Evolutionary conservation across 2,329 filamentous ascomycete species (phyloP).

Genomic region (Monilinia fructigena): DNA sequence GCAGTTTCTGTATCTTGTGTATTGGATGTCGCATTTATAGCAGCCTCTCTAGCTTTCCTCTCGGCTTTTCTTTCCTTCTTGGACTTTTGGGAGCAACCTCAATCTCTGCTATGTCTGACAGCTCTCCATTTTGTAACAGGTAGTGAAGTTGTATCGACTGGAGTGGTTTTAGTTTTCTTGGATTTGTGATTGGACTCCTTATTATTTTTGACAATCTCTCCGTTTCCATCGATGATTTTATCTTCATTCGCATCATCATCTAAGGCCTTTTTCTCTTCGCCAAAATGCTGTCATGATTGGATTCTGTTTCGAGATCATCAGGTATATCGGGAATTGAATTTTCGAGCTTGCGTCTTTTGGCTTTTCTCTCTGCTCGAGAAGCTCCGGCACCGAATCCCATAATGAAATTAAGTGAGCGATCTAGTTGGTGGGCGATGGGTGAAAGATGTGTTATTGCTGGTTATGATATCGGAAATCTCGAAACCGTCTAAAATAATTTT

Average conservation of each 20-base stretch:
- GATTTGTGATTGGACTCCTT: slow-evolving; percentile 5
- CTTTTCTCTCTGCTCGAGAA: slow-evolving; percentile 40
- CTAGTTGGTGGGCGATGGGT: neutral
- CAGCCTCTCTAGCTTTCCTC: slow-evolving; percentile 39
- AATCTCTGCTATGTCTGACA: slow-evolving; percentile 27
- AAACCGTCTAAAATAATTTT: neutral
- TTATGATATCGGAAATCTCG: neutral
- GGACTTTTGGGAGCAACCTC: slow-evolving; percentile 39
- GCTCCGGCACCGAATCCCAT: slow-evolving; percentile 35
- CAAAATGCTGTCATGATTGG: slow-evolving; percentile 24
- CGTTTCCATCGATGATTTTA: slow-evolving; percentile 4
- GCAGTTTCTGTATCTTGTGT: slow-evolving; percentile 12
- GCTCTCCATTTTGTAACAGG: neutral
- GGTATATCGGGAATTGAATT: slow-evolving; percentile 41
- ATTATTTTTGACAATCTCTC: slow-evolving; percentile 18
- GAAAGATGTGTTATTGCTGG: neutral
- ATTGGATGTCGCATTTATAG: slow-evolving; percentile 22
- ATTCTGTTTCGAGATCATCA: slow-evolving; percentile 32
- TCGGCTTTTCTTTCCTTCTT: slow-evolving; percentile 42
- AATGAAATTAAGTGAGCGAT: slow-evolving; percentile 29
- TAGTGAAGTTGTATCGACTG: neutral
- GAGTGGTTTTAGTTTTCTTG: slow-evolving; percentile 12
- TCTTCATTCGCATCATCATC: slow-evolving; percentile 12
- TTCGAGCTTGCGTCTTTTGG: slow-evolving; percentile 40
- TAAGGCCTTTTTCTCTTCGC: slow-evolving; percentile 33